Base-by-base conservation (phyloP, 106 monocot species). In the Alisma plantagoaquatica region DNA sequence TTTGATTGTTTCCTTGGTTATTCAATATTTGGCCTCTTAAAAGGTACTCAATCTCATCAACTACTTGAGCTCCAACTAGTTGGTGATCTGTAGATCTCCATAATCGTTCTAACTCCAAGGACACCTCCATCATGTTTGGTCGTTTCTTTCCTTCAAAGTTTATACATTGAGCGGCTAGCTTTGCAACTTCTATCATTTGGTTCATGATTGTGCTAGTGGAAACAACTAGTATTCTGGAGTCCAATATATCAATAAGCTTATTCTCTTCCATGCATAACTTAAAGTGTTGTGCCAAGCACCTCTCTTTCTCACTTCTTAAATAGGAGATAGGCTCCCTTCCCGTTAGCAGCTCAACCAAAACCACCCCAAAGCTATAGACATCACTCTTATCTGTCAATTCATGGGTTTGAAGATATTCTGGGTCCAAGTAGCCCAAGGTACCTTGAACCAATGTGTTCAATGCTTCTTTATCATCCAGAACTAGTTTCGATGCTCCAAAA, bases 351-450 rank as follows among this genome's bases (percentile, higher is more conserved):
- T 61, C 61, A 3, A 49, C 47, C 0, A 61, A 10, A 19, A 61
- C 61, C 1, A 61, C 61, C 0, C 61, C 61, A 12, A 49, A 61
- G 31, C 61, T 61, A 17, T 61, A 61, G 3, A 61, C 61, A 31
- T 61, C 61, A 2, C 61, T 61, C 20, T 61, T 61, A 7, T 29
- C 46, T 10, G 46, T 61, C 29, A 61, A 22, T 23, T 61, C 18
- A 0, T 23, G 22, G 0, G 61, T 61, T 0, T 21, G 48, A 0
- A 61, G 20, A 48, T 49, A 61, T n/a, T 61, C 61, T 9, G 61
- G 61, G 25, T 61, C 61, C 32, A 61, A 10, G 38, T 57, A 57
- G 2, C 56, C 56, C 23, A 2, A 57, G 24, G 56, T 57, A 10
- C 56, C 56, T 38, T 61, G 61, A 4, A 61, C 46, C 47, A 48